Evolutionary conservation across 192 early-diverging fungal species (phyloP), one percentile per base, ranked within the genome.

Genomic region (Ramicandelaber brevisporus): DNA sequence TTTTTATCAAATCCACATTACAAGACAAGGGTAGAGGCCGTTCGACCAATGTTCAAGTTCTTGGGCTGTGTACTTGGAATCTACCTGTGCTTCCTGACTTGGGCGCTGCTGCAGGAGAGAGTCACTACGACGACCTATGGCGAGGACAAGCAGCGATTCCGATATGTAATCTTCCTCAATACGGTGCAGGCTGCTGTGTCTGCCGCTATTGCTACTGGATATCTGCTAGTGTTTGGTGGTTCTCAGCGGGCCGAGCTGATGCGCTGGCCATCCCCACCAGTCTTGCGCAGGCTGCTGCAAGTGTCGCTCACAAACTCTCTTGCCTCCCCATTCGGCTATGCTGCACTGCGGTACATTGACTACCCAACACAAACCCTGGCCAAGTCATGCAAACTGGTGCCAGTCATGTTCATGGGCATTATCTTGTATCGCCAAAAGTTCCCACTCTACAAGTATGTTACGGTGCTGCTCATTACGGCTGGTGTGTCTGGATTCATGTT

Each of bases 331-430:
- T 93, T 98, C 45, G 87, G 86, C 4, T 98, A 92, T 59, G 78
- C 73, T 17, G 63, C 86, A 20, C 53, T 98, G 23, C 68, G 72
- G 21, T 78, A 92, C 44, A 81, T 98, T 36, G 86, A 98, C 53
- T 98, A 92, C 48, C 88, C 86, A 16, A 93, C 92, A 6, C 69
- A 92, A 66, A 88, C 93, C 22, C 53, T 98, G 15, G 85, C 86
- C 20, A 90, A 92, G 44, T 86, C 86, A 15, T 89, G 86, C 57
- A 93, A 93, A 40, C 65, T 98, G 30, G 65, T 98, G 11, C 92
- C 92, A 3, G 86, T 97, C 9, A 63, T 97, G 57, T 29, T 85
- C 26, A 97, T 97, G 92, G 85, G 83, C 50, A 70, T 80, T 31
- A 25, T 97, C 15, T 57, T 97, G 21, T 92, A 97, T 46, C 68